Conservation (phyloP, 2,329 filamentous ascomycete genomes). For the Claviceps spartinae region DNA sequence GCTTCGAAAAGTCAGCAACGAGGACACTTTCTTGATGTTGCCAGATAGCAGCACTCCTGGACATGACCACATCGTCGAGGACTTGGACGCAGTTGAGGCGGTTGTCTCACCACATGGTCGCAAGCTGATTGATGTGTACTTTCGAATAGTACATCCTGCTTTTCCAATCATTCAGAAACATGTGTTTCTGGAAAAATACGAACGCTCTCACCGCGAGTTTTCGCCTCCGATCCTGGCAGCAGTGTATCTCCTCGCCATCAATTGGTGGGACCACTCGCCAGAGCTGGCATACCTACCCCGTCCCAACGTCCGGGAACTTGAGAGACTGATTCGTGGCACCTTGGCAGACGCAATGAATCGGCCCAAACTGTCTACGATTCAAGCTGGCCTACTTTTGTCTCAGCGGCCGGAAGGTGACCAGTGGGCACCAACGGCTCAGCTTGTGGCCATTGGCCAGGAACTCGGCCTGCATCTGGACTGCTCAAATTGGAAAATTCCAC, state of each 20-base stretch:
- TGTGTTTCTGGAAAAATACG: conserved; percentile 67
- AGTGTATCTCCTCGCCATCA: conserved; percentile 73
- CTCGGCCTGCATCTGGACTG: conserved; percentile 83
- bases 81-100: conserved; percentile 59
- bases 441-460: conserved; percentile 78
- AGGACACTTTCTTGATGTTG: conserved; percentile 69
- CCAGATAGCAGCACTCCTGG: conserved; percentile 61
- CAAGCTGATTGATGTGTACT: conserved; percentile 67
- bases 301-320: conserved; percentile 61
- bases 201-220: conserved; percentile 57
- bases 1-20: conserved; percentile 61
- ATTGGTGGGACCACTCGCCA: conserved; percentile 72
- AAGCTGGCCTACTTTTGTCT: conserved; percentile 61
- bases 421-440: conserved; percentile 73
- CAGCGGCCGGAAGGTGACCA: conserved; percentile 66
- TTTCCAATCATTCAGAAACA: conserved; percentile 75
- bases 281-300: conserved; percentile 49
- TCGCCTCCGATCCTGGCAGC: conserved; percentile 65
- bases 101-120: conserved; percentile 67
- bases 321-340: conserved; percentile 58
- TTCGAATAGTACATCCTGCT: conserved; percentile 64
- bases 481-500: conserved; percentile 71
- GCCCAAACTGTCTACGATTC: conserved; percentile 69
- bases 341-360: conserved; percentile 66
- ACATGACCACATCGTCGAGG: conserved; percentile 54